Evolutionary conservation across 176 grass and related monocot genomes (phyloP), one percentile per base, ranked within the genome.

Genomic region (Alloteropsis semialata): DNA sequence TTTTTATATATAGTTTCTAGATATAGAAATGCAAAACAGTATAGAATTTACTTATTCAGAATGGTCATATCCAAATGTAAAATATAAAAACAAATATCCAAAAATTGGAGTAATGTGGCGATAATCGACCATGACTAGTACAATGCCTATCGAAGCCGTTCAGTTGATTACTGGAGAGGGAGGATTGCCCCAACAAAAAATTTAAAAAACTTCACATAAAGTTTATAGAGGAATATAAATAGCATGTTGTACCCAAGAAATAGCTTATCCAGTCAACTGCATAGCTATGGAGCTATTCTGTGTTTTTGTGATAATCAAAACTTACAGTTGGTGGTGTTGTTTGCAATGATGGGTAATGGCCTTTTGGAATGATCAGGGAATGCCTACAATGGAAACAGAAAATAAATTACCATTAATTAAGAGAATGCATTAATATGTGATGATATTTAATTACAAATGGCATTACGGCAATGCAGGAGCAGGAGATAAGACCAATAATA

Each of bases 321-420:
- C 89, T 90, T 87, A 97, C 94, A 81, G 89, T 34, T 75, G 91
- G 85, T 69, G 94, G 87, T 77, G 94, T 97, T 79, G 82, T 85
- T 51, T 88, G 84, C 24, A 97, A 37, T 38, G 91, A 90, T 70
- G 87, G 84, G 75, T 85, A 91, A 86, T 97, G 94, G 42, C 66
- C 66, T 84, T 97, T 97, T 78, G 94, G 91, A 91, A 97, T 92
- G 81, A 97, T 82, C 46, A 94, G 87, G 34, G 91, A 91, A 82
- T 97, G 89, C 82, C 91, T 93, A 57, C 57, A 80, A 53, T 14
- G 62, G 22, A 61, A 69, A 86, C 29, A 72, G 5, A 78, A 71
- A 25, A 81, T 21, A 21, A 39, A 50, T 12, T 34, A 33, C 27
- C 3, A 33, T 55, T 38, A 65, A 32, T 36, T 65, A 38, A 80